A percentile compares a stretch with the other conserved stretches of the same genome.
These are phyloP conservation scores for Croton setiger DNA, from an alignment of 441 rosid genomes.

Conservation along the genomic window DNA sequence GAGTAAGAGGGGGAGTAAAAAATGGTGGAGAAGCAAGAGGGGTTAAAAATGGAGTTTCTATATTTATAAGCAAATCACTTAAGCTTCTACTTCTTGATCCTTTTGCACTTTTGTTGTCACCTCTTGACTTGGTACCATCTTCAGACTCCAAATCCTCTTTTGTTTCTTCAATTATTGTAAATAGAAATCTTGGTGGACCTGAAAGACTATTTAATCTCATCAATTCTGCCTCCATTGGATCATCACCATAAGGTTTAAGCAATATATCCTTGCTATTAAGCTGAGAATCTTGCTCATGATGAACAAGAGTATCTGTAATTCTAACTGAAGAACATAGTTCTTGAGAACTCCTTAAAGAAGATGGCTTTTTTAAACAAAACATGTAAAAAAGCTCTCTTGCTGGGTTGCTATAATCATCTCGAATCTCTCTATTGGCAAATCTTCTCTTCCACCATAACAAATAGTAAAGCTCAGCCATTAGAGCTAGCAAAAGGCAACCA, in stretches of 20 bases:
- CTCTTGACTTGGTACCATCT: constrained; percentile 49
- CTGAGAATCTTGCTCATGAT: constrained; percentile 32
- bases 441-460: constrained; percentile 89
- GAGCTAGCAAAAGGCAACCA: constrained; percentile 74
- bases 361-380: constrained; percentile 66
- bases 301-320: constrained; percentile 32
- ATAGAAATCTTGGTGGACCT: constrained; percentile 81
- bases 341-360: constrained; percentile 39
- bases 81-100: constrained; percentile 60
- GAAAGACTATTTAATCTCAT: constrained; percentile 49
- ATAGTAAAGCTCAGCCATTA: constrained; percentile 76
- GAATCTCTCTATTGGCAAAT: constrained; percentile 35
- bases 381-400: constrained; percentile 65
- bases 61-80: constrained; percentile 59
- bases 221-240: constrained; percentile 40
- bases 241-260: constrained; percentile 37
- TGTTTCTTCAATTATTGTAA: constrained; percentile 87
- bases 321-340: constrained; percentile 32
- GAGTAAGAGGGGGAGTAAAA: constrained; percentile 86
- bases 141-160: constrained; percentile 88
- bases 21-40: constrained; percentile 86
- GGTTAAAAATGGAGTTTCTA: constrained; percentile 83
- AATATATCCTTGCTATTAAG: constrained; percentile 34
- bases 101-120: constrained; percentile 35
- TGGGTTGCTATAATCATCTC: constrained; percentile 59